Base-by-base conservation (phyloP, 208 protist species). In the Trypanosomatidae sp. region DNA sequence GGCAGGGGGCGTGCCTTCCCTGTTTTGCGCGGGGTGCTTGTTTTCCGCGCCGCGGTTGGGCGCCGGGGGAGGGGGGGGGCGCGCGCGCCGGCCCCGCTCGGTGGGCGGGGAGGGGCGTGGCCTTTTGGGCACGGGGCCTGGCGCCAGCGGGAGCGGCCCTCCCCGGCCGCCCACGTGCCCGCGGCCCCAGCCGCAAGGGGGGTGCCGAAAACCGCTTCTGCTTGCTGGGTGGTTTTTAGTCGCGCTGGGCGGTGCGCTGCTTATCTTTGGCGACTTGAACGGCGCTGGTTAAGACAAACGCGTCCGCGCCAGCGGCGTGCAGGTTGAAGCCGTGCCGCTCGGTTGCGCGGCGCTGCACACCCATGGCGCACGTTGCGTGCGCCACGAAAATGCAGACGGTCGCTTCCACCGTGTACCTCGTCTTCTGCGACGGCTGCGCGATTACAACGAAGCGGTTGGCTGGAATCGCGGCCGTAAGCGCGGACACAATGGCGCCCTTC, bases 391-490 rank as follows among this genome's bases (percentile, higher is more conserved):
- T 74, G 65, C 75, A 82, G 39, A 96, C 77, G 72, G 67, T 78
- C 67, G 76, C 82, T 39, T 80, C 77, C 50, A 80, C 68, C 36
- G 46, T 60, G 62, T 55, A 68, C 73, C 76, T 83, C 25, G 69
- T 59, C 46, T 71, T 84, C 33, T 64, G 30, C 46, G 75, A 79
- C 36, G 76, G 66, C 7, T 73, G 77, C 13, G 80, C 71, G 1
- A 94, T 77, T 1, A 96, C 75, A 43, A 93, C 88, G 69, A 96
- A 96, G 17, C 89, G 89, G 66, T 94, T 96, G 33, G 74, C 79
- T 7, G 91, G 91, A 50, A 96, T 84, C n/a, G 79, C 64, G 7
- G 77, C 56, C 36, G 86, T 73, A 60, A 96, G 71, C 19, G 70
- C 82, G 0, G 86, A 74, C 3, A 79, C 73, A 28, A 91, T 62